Evolutionary conservation across 257 asterid genomes (phyloP).

Genomic region (Lycium barbarum): DNA sequence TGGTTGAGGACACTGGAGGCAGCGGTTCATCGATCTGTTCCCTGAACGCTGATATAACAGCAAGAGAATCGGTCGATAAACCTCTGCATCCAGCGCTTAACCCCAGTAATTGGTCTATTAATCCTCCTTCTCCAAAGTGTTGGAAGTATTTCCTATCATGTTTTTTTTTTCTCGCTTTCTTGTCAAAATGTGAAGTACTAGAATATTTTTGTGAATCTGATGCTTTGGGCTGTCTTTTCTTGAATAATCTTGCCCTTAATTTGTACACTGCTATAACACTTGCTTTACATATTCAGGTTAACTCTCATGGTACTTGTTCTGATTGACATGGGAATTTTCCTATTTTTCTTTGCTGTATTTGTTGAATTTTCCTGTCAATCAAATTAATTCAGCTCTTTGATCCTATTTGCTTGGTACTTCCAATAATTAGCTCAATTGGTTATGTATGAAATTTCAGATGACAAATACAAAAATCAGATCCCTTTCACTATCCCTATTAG

Average conservation of each 20-base stretch:
- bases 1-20: slow-evolving; percentile 30
- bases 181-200: background rate
- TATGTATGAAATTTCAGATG: slow-evolving; percentile 1
- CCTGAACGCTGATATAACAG: slow-evolving; percentile 19
- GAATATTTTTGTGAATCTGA: background rate
- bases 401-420: background rate
- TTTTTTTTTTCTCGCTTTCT: background rate
- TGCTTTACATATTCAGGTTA: too few species aligned
- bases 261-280: too few species aligned
- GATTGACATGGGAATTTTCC: too few species aligned
- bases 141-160: too few species aligned
- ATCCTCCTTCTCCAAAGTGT: background rate
- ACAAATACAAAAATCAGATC: slow-evolving; percentile 18
- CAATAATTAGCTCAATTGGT: background rate
- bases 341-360: too few species aligned
- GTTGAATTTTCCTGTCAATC: too few species aligned
- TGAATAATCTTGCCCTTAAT: too few species aligned
- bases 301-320: too few species aligned
- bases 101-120: background rate
- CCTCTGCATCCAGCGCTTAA: slow-evolving; percentile 34
- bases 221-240: background rate
- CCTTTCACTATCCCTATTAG: background rate
- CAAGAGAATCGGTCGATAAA: slow-evolving; percentile 27
- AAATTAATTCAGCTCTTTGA: background rate
- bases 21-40: slow-evolving; percentile 33